Percentiles rank a stretch among this genome's conserved stretches.
These are phyloP conservation scores for Solanum megistacrolobum DNA, from an alignment of 257 asterid genomes.

Conservation along the genomic window DNA sequence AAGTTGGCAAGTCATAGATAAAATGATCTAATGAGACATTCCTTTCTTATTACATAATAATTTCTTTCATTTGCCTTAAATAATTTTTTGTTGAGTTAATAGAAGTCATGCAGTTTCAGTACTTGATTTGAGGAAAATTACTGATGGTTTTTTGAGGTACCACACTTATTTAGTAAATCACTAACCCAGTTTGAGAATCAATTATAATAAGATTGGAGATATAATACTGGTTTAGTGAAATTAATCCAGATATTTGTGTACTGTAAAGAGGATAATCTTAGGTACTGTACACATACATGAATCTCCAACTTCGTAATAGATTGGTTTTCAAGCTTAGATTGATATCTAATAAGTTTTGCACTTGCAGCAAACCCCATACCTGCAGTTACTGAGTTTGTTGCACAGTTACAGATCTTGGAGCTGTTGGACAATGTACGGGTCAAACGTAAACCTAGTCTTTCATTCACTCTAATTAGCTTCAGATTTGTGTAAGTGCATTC, in stretches of 20 bases:
- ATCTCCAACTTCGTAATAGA: background rate
- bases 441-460: background rate
- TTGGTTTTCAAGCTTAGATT: background rate
- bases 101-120: background rate
- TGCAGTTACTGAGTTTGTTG: conserved; percentile 73
- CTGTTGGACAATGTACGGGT: conserved; percentile 70
- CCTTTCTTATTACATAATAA: background rate
- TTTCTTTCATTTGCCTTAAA: background rate
- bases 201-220: background rate
- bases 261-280: background rate
- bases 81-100: background rate
- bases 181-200: background rate
- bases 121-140: background rate
- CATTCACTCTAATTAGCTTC: background rate
- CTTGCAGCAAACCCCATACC: conserved; percentile 55
- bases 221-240: conserved; percentile 12
- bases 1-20: background rate
- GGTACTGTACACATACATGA: background rate
- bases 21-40: background rate
- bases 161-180: background rate
- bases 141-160: background rate
- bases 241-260: background rate
- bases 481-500: background rate
- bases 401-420: conserved; percentile 87
- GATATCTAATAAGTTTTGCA: background rate